Base-by-base conservation (phyloP, 768 basidiomycete species). In the Rubroboletus pulcherrimus region DNA sequence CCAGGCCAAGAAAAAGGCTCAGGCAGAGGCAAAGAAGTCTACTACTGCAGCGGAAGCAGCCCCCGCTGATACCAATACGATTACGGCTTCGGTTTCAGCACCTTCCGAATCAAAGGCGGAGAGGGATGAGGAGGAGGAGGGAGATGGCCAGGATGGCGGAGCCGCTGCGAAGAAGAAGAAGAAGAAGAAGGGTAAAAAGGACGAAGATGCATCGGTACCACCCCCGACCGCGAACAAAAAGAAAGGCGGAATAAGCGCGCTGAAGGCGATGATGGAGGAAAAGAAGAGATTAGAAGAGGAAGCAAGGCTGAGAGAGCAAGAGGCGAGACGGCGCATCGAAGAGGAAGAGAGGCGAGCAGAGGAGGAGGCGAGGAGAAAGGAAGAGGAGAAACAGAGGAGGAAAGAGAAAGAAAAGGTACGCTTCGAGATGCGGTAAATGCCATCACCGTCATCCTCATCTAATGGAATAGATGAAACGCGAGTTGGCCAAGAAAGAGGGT, bases 201-300 rank as follows among this genome's bases (percentile, higher is more conserved):
- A 87, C 43, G 81, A 80, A 4, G 85, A 87, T 60, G 81, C 81
- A 11, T 65, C 72, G 40, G 73, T 65, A 5, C 63, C 74, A n/a
- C 66, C 73, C 1, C 67, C 72, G 41, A 72, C 77, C 39, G 63
- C 75, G 17, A 70, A 71, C 40, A 89, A 89, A 73, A 91, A 91
- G 78, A 90, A 88, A 70, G 82, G 79, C 10, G 90, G 84, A 52
- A 78, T 99, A 58, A 80, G 87, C 56, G 94, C 91, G 3, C 71
- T 98, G 71, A 91, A 83, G 73, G 93, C 92, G 30, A 75, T 94
- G 71, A 87, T 98, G 87, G 94, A 95, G 66, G 91, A 91, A 74
- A 91, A 92, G 80, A 91, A 88, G 71, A 78, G 86, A 19, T 44
- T 91, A 17, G 92, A 95, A 70, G 95, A 97, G 67, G 94, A 95